Percentiles rank a stretch among this genome's conserved stretches.
These are phyloP conservation scores for Apodospora peruviana DNA, from an alignment of 495 filamentous ascomycete species.

Conservation along the genomic window DNA sequence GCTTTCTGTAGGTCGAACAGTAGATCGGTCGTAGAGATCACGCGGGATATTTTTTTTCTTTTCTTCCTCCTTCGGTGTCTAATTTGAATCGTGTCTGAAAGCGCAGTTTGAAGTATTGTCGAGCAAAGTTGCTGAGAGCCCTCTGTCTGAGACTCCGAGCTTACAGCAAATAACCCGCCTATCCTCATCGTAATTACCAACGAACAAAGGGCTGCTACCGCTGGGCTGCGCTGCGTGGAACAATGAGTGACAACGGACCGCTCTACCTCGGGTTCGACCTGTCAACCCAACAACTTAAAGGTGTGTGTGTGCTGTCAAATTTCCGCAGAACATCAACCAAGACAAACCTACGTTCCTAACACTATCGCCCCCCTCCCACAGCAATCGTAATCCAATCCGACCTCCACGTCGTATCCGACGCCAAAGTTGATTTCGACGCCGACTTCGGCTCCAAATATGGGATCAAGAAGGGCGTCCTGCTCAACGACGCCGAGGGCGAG, in stretches of 20 bases:
- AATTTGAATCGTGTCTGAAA: too few species aligned
- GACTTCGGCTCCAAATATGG: constrained; percentile 74
- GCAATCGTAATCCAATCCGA: constrained; percentile 74
- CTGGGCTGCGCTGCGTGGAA: too few species aligned
- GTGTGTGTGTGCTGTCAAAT: constrained; percentile 29
- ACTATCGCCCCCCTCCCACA: constrained; percentile 16
- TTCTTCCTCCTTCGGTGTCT: too few species aligned
- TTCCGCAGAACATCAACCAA: background rate
- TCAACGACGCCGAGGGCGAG: constrained; percentile 73
- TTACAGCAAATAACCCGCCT: too few species aligned
- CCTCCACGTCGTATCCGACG: constrained; percentile 69
- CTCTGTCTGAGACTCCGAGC: too few species aligned
- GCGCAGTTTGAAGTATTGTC: too few species aligned
- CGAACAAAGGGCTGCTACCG: too few species aligned
- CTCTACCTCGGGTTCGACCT: constrained; percentile 93
- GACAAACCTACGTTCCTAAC: background rate
- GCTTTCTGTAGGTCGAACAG: too few species aligned
- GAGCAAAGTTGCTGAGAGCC: too few species aligned
- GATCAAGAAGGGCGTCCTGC: constrained; percentile 81
- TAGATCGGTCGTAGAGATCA: too few species aligned
- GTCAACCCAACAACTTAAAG: constrained; percentile 94
- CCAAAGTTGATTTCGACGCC: constrained; percentile 67
- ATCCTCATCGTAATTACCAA: too few species aligned
- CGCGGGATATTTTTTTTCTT: too few species aligned
- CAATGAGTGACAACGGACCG: constrained; percentile 44